Evolutionary conservation across 192 early-diverging fungal genomes (phyloP), one percentile per base, ranked within the genome.

Genomic region (Entophlyctis luteolus): DNA sequence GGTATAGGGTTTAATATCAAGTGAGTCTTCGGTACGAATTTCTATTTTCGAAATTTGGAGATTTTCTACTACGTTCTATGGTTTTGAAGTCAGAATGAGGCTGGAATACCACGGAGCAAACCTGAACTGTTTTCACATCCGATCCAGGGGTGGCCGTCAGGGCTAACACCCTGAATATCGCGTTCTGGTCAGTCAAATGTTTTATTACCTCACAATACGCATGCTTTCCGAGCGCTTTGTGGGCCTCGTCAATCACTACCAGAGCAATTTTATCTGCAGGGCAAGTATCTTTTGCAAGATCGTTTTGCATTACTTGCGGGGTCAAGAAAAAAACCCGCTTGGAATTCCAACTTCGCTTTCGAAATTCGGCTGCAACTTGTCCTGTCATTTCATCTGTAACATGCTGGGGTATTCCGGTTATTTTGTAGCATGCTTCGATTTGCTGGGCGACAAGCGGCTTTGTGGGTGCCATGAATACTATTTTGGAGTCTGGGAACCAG

Each of bases 381-480:
- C 94, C 93, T 8, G 89, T 92, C 81, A 94, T 56, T 50, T 84
- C 86, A 0, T 78, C 74, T 0, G 82, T 86, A 0, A 81, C 84
- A 12, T 75, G 67, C 45, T 68, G 86, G 2, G 92, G 84, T 18
- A 97, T 85, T 0, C 91, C 93, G 3, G 83, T 87, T 37, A 95
- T 87, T 52, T 87, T 84, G 46, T 79, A 87, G 71, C 93, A 95
- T 0, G 95, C 91, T 27, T 90, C 83, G 66, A 94, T 92, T 62
- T 97, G 95, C 70, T 97, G 95, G 4, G 85, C 81, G 3, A 95
- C 95, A 1, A 97, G 82, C 14, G 95, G 93, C 65, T 87, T 87
- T 8, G 95, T 97, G 0, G 95, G 95, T 0, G 93, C 95, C 82
- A 94, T 88, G 62, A 95, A 97, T 10, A 97, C 76, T 25, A 93